Evolutionary conservation across 768 basidiomycete species (phyloP).

Genomic region (Trametes punicea): DNA sequence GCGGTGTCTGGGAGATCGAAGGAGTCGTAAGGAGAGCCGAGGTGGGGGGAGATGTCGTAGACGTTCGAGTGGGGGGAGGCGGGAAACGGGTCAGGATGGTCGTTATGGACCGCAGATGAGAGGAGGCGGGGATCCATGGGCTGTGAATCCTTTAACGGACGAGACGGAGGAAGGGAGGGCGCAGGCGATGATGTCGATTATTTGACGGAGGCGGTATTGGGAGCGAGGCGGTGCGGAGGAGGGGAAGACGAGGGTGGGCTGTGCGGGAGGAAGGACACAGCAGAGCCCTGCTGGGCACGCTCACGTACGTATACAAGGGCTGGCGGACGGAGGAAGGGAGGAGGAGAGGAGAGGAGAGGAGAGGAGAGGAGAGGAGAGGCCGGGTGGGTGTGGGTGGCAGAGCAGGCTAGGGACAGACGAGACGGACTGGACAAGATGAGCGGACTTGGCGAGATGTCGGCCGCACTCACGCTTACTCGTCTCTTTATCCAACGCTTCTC

Average conservation of each 20-base stretch:
- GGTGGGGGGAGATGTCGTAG: constrained; percentile 26
- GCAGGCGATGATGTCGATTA: constrained; percentile 24
- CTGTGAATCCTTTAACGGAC: constrained; percentile 14
- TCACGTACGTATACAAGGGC: not conserved
- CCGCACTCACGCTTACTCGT: not conserved
- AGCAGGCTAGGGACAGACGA: too few relatives aligned
- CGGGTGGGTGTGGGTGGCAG: not conserved
- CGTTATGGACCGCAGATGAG: constrained; percentile 13
- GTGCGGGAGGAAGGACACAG: constrained; percentile 15
- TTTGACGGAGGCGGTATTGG: constrained; percentile 21
- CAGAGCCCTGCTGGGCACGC: not conserved
- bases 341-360: not conserved
- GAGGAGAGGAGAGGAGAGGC: not conserved
- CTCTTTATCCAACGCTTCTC: constrained; percentile 9
- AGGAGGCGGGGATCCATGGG: constrained; percentile 24
- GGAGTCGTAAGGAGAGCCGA: constrained; percentile 35
- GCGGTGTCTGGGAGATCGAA: constrained; percentile 37
- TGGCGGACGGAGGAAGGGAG: not conserved
- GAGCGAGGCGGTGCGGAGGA: constrained; percentile 13
- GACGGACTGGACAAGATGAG: too few relatives aligned
- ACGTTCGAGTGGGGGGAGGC: constrained; percentile 17
- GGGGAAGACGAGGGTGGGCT: constrained; percentile 7
- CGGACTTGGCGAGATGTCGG: constrained; percentile 5
- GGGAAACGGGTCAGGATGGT: constrained; percentile 15
- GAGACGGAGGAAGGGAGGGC: constrained; percentile 7